Evolutionary conservation across 768 basidiomycete genomes (phyloP), one percentile per base, ranked within the genome.

Genomic region (Xanthoconium purpureum): DNA sequence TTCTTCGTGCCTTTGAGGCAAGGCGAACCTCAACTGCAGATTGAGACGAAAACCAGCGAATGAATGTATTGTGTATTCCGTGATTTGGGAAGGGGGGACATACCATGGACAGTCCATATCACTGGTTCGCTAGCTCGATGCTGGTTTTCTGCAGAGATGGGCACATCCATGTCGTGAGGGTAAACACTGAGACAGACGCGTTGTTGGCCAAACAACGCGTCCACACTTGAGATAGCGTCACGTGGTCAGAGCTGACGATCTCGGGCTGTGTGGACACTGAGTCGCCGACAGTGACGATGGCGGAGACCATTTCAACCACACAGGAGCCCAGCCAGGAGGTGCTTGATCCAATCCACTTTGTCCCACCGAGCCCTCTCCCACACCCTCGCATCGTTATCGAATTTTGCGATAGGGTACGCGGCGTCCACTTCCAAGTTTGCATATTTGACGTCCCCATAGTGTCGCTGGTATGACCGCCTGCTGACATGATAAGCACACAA

Each of bases 401-500:
- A 71, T 98, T 93, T 67, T 98, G 94, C 71, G 91, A 95, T 70
- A 78, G 92, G 75, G 91, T 93, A 67, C 66, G 88, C 13, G 15
- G 50, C 48, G 49, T 53, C 52, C 35, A 13, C 52, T 36, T 24
- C 35, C 8, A 45, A 17, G 8, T 1, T 40, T 9, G 28, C 40
- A 29, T 47, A 13, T 48, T 55, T 68, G 7, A 63, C 51, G 36
- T 8, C 37, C 33, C 12, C 58, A 43, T 58, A 91, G 88, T 93
- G 92, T 71, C 87, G 89, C 71, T 94, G 91, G 91, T 91, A 68
- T 68, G 81, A 55, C n/a, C 51, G 20, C 32, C 29, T 47, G 43
- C 15, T 39, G 8, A 11, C 11, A 17, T 45, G 42, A 56, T 17
- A 50, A 37, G 28, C 32, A 12, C 24, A 1, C 24, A 4, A 24